Evolutionary conservation across 768 basidiomycete genomes (phyloP), one percentile per base, ranked within the genome.

Genomic region (Asterophora parasitica): DNA sequence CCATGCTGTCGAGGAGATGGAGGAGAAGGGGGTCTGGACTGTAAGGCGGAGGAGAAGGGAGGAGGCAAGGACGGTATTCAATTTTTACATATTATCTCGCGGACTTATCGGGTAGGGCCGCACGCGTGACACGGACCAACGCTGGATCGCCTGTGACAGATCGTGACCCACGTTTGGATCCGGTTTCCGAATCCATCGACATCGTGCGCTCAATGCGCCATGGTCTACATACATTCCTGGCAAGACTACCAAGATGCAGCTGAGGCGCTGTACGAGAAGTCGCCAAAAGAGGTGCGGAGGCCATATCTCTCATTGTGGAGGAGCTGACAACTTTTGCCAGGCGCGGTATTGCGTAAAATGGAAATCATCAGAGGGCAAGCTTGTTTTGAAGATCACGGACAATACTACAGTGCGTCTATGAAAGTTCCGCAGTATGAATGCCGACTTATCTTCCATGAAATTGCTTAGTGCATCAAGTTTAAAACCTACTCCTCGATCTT

Each of bases 351-450:
- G 81, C 65, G 82, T 95, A 60, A 95, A 96, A 75, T 97, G 93
- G 89, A 82, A 78, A 59, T 75, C 85, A 26, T 80, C 81, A 4
- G 84, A 91, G 59, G 90, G 90, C 15, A 85, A 89, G 60, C 80
- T 98, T 15, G 87, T 95, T 39, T 74, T 98, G 53, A 96, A 95
- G 72, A 84, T 97, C 61, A 97, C 95, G 1, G 90, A 97, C 69
- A 80, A 96, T 65, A 78, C 75, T 30, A 86, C 84, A 60, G 95
- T 95, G 63, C 57, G 88, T 75, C 32, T 20, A 32, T 50, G 7
- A 15, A 26, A 32, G 19, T 28, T 28, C 42, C 26, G 49, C 17
- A 42, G 16, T 7, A 33, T 30, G 15, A 48, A 23, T 13, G 34
- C 23, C 36, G 11, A 16, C 13, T 7, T 28, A 46, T 36, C 15